Evolutionary conservation across 2,329 filamentous ascomycete genomes (phyloP), one percentile per base, ranked within the genome.

Genomic region (Coniella vitis): DNA sequence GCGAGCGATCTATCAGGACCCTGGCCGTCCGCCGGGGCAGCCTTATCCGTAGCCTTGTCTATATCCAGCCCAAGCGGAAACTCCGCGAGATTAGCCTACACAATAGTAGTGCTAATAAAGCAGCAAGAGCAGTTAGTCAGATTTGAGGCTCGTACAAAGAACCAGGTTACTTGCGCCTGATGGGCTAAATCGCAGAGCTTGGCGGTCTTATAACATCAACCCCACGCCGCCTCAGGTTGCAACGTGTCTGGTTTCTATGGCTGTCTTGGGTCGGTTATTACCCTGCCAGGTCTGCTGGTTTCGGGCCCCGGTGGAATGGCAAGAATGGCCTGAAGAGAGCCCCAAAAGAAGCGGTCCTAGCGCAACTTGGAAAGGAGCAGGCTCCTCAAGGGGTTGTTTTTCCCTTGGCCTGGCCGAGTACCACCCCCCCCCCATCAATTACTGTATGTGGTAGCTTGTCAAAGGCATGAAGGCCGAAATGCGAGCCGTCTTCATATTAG

Each of bases 261-360:
- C 35, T 32, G 13, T 38, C 16, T 46, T 29, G 10, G 5, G 25
- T 29, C 10, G 25, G 25, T 29, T 29, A 29, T 29, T 20, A 38
- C 32, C 42, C 51, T 50, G 51, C 45, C 47, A 47, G 47, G 47
- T 42, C 51, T 50, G 51, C 45, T 49, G 51, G 47, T 50, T 50
- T 50, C 47, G 47, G 36, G 38, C 38, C 47, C 32, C 43, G 38
- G 51, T 32, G 14, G 39, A 40, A 35, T 35, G n/a, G n/a, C n/a
- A n/a, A 29, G 25, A 29, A 29, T 34, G 29, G 35, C 50, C 47
- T 17, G 42, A 44, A 49, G 31, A 14, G 47, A 45, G 12, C 43
- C 34, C 19, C 45, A 19, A 38, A 38, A 35, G 36, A 48, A 38
- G 40, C 38, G 37, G 16, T 29, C 32, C 36, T 45, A 29, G 22